Evolutionary conservation across 106 monocot species (phyloP), one percentile per base, ranked within the genome.

Genomic region (Allium cepa): DNA sequence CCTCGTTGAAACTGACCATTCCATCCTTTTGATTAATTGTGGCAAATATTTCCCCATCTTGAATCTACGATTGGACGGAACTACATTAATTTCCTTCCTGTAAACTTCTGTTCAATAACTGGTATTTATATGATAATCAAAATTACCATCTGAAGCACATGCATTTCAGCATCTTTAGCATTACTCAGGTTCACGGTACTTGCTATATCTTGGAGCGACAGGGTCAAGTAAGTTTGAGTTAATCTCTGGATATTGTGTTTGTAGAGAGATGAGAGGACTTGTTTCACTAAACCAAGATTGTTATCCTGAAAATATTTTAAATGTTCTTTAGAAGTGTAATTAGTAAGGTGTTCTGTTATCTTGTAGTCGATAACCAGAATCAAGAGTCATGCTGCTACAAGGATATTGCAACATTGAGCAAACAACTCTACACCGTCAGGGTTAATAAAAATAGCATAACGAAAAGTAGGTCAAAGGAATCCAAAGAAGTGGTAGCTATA

Each of bases 11-110:
- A 85, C 84, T 90, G 77, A 99, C 99, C 99, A 99, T 99, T 56
- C 99, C 99, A 80, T 99, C 99, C 62, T 93, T 99, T 69, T 99
- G 93, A 69, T 99, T 99, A 70, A 99, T 99, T 49, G 93, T 90
- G 10, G 99, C 99, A 81, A 82, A 83, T 48, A 93, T 99, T 45
- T 99, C 99, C 56, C 99, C 93, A 80, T 87, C 93, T 87, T 93
- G 93, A 72, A 99, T 99, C 99, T 99, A 72, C 64, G 53, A 17
- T 59, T 52, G 60, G 17, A 68, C 47, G 63, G 64, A 73, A 50
- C n/a, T 36, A 36, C 5, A 36, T 36, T 36, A 36, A 22, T 5
- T 36, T 36, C 3, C 36, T 36, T 36, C 36, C 4, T 4, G 5
- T 36, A 36, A 36, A 5, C 36, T 36, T 36, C 5, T 36, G 36